Evolutionary conservation across 176 grass and related monocot genomes (phyloP).

Genomic region (sorghum (Sorghum bicolor)): Sorghum_bicolor_NCBIv3 NC_012870.2:62220501-62221000

Average conservation of each 20-base stretch:
- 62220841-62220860: neutral
- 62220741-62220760: neutral
- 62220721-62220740: neutral
- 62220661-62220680: conserved; percentile 5
- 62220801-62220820: neutral
- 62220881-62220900: neutral
- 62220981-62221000: neutral
- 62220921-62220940: neutral
- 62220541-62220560: neutral
- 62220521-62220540: neutral
- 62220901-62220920: neutral
- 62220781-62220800: neutral
- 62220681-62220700: neutral
- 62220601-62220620: neutral
- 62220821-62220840: neutral
- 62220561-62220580: neutral
- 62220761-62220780: neutral
- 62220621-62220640: neutral
- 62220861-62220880: neutral
- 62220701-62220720: neutral
- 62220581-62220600: neutral
- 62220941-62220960: neutral
- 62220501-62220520: neutral
- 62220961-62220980: neutral
- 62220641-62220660: neutral